Percentiles rank a stretch among this genome's conserved stretches.
Evolutionary conservation across 2,329 filamentous ascomycete species (phyloP).

Genomic region (Lanzia echinophila): DNA sequence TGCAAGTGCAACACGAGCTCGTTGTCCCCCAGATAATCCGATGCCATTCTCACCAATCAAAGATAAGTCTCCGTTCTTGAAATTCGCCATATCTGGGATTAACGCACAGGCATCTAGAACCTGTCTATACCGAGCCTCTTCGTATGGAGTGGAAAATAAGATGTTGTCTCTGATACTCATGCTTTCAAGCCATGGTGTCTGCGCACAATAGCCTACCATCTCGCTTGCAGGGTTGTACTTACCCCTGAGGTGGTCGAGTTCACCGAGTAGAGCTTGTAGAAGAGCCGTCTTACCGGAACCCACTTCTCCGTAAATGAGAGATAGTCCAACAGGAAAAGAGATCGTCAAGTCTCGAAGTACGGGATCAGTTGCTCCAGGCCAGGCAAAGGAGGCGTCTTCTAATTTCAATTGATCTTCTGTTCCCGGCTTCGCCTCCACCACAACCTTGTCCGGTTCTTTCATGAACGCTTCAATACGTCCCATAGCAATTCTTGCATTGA

Average conservation of each 20-base stretch:
- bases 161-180: conserved; percentile 67
- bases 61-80: conserved; percentile 58
- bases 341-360: conserved; percentile 49
- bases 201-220: conserved; percentile 56
- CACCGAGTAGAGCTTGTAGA: conserved; percentile 28
- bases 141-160: conserved; percentile 57
- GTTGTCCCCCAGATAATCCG: conserved; percentile 54
- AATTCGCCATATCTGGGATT: conserved; percentile 52
- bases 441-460: conserved; percentile 71
- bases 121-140: conserved; percentile 60
- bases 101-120: conserved; percentile 61
- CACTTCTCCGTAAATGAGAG: conserved; percentile 56
- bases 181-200: conserved; percentile 62
- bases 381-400: conserved; percentile 64
- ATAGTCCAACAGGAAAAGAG: conserved; percentile 49
- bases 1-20: conserved; percentile 53
- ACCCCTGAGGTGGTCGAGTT: conserved; percentile 24
- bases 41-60: conserved; percentile 56
- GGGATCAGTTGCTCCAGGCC: conserved; percentile 60
- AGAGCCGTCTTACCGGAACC: conserved; percentile 53
- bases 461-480: conserved; percentile 81
- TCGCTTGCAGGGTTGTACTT: conserved; percentile 44
- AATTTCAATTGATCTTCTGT: conserved; percentile 39
- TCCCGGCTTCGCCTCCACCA: conserved; percentile 32
- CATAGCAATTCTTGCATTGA: conserved; percentile 80